Percentiles rank a stretch among this genome's conserved stretches.
Conservation (phyloP, 225 moss, liverwort and hornwort species). For the Asterella californica region DNA sequence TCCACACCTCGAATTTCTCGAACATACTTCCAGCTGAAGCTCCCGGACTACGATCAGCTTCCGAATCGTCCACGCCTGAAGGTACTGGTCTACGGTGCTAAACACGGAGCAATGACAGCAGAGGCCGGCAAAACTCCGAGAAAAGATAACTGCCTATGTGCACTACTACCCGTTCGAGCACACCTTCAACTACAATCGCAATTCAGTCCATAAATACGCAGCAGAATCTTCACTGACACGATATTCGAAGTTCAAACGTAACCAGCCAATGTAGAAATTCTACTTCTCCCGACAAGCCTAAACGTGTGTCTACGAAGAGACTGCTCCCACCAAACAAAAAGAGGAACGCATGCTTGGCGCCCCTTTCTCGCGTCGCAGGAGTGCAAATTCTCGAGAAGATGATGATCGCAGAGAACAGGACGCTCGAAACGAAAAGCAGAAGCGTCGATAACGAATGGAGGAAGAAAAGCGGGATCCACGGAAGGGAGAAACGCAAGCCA, state of each 20-base stretch:
- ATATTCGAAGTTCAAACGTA: neutral
- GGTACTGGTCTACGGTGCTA: neutral
- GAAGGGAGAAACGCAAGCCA: neutral
- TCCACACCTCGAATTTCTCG: neutral
- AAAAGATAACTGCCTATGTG: neutral
- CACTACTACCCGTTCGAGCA: neutral
- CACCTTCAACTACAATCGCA: neutral
- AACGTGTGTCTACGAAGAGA: neutral
- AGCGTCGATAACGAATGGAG: neutral
- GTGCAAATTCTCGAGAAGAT: neutral
- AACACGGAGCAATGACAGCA: neutral
- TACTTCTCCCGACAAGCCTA: neutral
- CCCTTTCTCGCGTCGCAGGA: neutral
- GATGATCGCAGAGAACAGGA: conserved; percentile 1
- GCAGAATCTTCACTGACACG: neutral
- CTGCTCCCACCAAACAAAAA: neutral
- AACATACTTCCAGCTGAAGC: conserved; percentile 4
- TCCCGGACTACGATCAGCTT: neutral
- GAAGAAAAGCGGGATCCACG: neutral
- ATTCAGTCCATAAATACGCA: neutral
- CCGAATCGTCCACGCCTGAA: neutral
- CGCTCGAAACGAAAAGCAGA: neutral
- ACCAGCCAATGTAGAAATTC: neutral
- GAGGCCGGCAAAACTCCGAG: neutral
- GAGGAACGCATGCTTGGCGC: neutral